These are phyloP conservation scores for Aspergillus funiculosus DNA, from an alignment of 495 filamentous ascomycete species.

Conservation along the genomic window DNA sequence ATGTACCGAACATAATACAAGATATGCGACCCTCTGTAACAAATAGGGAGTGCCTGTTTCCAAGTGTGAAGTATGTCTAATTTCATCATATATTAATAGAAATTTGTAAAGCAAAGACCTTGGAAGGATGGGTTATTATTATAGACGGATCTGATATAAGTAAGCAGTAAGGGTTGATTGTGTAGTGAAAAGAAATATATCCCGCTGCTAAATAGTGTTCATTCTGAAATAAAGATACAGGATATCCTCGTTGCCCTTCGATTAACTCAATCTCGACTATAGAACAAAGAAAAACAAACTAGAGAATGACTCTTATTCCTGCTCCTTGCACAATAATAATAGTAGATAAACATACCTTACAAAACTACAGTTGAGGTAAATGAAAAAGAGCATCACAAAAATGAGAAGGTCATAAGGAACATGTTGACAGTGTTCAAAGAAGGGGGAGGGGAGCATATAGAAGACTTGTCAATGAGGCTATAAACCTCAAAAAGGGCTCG, in stretches of 20 bases:
- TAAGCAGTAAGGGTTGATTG: too few relatives aligned
- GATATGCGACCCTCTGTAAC: too few relatives aligned
- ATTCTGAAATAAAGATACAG: conserved; percentile 15
- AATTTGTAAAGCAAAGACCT: too few relatives aligned
- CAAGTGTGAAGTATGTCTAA: too few relatives aligned
- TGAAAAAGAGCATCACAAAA: conserved; percentile 1
- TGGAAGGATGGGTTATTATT: too few relatives aligned
- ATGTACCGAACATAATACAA: too few relatives aligned
- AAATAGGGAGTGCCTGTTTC: too few relatives aligned
- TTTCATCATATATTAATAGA: too few relatives aligned
- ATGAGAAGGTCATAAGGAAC: conserved; percentile 8
- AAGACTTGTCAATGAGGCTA: conserved; percentile 3
- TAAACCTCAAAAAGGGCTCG: too few relatives aligned
- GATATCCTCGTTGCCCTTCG: conserved; percentile 5
- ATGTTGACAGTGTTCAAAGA: conserved; percentile 1
- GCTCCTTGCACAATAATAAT: conserved; percentile 10
- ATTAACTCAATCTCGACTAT: not conserved
- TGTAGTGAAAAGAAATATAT: too few relatives aligned
- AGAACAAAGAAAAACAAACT: not conserved
- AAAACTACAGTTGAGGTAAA: not conserved
- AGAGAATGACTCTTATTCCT: conserved; percentile 11
- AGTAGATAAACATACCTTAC: conserved; percentile 10
- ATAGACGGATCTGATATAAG: too few relatives aligned
- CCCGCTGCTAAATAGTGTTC: too few relatives aligned
- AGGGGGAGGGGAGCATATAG: conserved; percentile 13